Evolutionary conservation across 495 filamentous ascomycete genomes (phyloP), one percentile per base, ranked within the genome.

Genomic region (Cetradonia linearis): DNA sequence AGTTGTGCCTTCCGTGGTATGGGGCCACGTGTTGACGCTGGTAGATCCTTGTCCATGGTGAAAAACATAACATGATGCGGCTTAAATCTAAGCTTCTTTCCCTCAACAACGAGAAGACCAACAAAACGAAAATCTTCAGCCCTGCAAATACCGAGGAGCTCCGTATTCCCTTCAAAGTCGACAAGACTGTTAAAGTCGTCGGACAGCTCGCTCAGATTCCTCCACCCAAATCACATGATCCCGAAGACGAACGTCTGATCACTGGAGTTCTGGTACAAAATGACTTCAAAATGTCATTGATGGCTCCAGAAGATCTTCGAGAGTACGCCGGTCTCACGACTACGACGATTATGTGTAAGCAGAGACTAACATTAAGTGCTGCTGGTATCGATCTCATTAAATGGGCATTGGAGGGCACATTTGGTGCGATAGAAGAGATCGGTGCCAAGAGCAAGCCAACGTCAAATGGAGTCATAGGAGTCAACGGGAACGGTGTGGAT

Each of bases 31-130:
- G 38, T 67, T 76, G 66, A 76, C 57, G 18, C 0, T 2, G 37
- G 2, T 53, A 91, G 86, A 95, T 98, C 56, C 81, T 98, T 27
- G 93, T 98, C 5, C 93, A 98, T 66, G 93, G 93, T 33, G 94
- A 96, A 69, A 89, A 92, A 64, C 89, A 95, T 68, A 94, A 96
- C 67, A 98, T 98, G 93, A 94, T 91, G 82, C 83, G 94, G 36
- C 76, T 98, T 20, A 96, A 96, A 68, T 94, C 89, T 3, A 93
- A 95, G 65, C 76, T 98, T 10, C 80, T 97, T n/a, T 89, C 87
- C 27, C 78, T 96, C 10, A 96, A 97, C 67, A 81, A 85, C 11
- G 81, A 84, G 28, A 92, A 94, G 67, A 77, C 78, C 1, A 76
- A 81, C 37, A 89, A 89, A 55, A 83, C 89, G 52, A 96, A 96